A percentile compares a stretch with the other conserved stretches of the same genome.
Conservation (phyloP, 1,284 basidiomycete genomes). For the Papiliotrema terrestris region DNA sequence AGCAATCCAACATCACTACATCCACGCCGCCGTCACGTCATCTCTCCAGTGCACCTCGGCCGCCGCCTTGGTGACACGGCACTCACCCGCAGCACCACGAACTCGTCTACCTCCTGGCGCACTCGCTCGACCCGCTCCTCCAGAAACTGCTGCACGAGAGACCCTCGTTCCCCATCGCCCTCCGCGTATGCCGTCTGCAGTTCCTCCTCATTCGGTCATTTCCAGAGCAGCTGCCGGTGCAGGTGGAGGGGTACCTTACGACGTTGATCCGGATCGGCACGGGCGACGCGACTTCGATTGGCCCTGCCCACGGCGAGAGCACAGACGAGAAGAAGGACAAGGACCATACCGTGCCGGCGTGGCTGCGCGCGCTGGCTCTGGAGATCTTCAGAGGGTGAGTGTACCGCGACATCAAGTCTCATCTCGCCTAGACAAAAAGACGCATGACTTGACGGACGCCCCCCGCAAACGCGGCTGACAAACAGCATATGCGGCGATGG, state of each 20-base stretch:
- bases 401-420: too few species aligned
- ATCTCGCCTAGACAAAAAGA: too few species aligned
- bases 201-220: slow-evolving; percentile 92
- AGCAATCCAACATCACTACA: not conserved
- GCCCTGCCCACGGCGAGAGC: slow-evolving; percentile 60
- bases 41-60: not conserved
- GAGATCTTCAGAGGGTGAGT: slow-evolving; percentile 80
- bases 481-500: slow-evolving; percentile 73
- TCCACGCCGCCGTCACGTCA: too few species aligned
- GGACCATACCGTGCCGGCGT: slow-evolving; percentile 55
- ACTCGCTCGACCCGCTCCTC: slow-evolving; percentile 85
- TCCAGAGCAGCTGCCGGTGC: slow-evolving; percentile 69
- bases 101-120: slow-evolving; percentile 74
- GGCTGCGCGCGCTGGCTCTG: slow-evolving; percentile 86
- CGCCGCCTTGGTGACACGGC: too few species aligned
- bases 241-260: slow-evolving; percentile 79
- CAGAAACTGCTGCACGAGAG: slow-evolving; percentile 80
- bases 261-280: slow-evolving; percentile 73
- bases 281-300: slow-evolving; percentile 59
- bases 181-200: slow-evolving; percentile 87
- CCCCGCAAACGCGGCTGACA: not conserved
- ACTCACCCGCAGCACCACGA: slow-evolving; percentile 63
- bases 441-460: too few species aligned
- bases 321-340: slow-evolving; percentile 36
- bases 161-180: slow-evolving; percentile 77